Conservation (phyloP, 176 grass and related monocot genomes). For the Carex parvula region DNA sequence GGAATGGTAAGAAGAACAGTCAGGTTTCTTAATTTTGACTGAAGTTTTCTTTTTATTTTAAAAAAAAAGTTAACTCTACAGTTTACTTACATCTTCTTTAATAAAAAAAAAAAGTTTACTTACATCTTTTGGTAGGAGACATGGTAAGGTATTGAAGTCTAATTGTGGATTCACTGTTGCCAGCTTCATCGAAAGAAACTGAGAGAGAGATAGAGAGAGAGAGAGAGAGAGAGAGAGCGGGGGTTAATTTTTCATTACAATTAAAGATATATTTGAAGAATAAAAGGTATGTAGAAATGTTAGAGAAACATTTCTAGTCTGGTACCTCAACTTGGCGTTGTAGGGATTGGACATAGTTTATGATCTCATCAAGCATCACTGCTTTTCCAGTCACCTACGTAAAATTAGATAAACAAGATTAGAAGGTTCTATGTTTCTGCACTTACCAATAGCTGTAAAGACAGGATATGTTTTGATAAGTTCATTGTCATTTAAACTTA, state of each 20-base stretch:
- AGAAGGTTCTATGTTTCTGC: neutral
- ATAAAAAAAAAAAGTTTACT: neutral
- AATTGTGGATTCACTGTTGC: constrained; percentile 83
- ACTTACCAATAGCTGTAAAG: neutral
- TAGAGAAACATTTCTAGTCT: neutral
- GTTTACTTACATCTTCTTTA: constrained; percentile 50
- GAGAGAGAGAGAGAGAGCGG: neutral
- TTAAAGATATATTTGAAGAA: constrained; percentile 12
- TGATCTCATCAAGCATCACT: constrained; percentile 92
- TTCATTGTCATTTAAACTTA: neutral
- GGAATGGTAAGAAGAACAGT: neutral
- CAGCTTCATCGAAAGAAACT: constrained; percentile 99
- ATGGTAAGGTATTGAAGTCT: constrained; percentile 66
- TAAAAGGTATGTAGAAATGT: neutral
- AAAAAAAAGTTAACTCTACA: too few species aligned
- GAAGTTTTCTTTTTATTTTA: neutral
- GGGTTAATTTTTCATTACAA: constrained; percentile 28
- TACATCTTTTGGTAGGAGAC: constrained; percentile 80
- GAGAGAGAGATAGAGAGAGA: neutral
- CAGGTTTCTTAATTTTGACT: neutral
- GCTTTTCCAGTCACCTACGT: constrained; percentile 79
- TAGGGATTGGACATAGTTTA: constrained; percentile 87
- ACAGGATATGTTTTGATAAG: neutral
- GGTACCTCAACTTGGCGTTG: constrained; percentile 84
- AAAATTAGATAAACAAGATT: neutral